A percentile compares a stretch with the other conserved stretches of the same genome.
These are phyloP conservation scores for Amauroascus niger DNA, from an alignment of 2,329 filamentous ascomycete genomes.

Conservation along the genomic window DNA sequence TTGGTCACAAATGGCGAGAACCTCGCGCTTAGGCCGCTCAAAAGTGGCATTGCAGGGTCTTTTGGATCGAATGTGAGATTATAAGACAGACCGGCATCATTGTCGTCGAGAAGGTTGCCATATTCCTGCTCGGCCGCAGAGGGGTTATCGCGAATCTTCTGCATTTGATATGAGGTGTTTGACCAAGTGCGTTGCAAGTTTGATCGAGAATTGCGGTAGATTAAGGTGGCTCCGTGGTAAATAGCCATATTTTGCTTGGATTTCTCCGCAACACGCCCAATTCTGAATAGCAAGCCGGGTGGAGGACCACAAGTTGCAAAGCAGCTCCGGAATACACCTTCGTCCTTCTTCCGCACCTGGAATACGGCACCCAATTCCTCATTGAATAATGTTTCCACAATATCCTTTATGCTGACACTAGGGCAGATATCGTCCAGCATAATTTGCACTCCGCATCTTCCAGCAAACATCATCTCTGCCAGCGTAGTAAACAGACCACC, in stretches of 20 bases:
- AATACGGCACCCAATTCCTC: constrained; percentile 94
- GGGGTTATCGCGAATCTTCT: constrained; percentile 80
- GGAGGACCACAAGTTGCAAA: constrained; percentile 86
- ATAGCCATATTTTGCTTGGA: constrained; percentile 68
- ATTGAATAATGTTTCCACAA: constrained; percentile 79
- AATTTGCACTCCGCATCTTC: constrained; percentile 76
- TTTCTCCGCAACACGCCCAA: constrained; percentile 60
- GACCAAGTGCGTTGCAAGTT: constrained; percentile 83
- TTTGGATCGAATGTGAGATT: constrained; percentile 70
- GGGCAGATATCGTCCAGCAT: constrained; percentile 61
- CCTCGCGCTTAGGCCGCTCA: constrained; percentile 50
- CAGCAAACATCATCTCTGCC: constrained; percentile 97
- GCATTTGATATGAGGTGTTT: constrained; percentile 81
- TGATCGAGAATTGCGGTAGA: constrained; percentile 60
- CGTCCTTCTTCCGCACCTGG: constrained; percentile 78
- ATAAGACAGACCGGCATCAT: constrained; percentile 75
- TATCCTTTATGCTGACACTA: constrained; percentile 51
- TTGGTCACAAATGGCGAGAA: constrained; percentile 49
- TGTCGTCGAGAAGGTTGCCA: constrained; percentile 60
- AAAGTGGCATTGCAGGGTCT: constrained; percentile 64
- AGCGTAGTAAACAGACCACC: constrained; percentile 85
- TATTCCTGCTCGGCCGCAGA: constrained; percentile 77
- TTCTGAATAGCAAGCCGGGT: constrained; percentile 68
- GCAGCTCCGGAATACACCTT: constrained; percentile 75
- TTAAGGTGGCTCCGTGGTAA: constrained; percentile 56